Conservation (phyloP, 257 asterid species). For the Salvia rosmarinus region DNA sequence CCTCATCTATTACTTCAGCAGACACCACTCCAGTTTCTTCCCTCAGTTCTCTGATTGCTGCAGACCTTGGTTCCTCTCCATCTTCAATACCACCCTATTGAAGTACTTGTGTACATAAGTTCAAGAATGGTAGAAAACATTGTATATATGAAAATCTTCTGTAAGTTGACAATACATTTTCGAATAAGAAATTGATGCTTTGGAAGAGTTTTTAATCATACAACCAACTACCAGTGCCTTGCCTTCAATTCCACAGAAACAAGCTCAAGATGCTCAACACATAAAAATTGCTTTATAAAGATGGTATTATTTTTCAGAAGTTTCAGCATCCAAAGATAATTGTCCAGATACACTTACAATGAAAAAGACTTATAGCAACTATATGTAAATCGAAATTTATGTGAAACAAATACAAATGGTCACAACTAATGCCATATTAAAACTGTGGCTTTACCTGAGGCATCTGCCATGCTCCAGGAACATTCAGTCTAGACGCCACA, state of each 20-base stretch:
- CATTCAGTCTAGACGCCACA: conserved; percentile 93
- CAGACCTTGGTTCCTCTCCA: conserved; percentile 91
- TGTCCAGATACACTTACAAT: neutral
- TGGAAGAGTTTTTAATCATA: neutral
- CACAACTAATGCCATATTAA: neutral
- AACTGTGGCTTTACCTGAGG: conserved; percentile 73
- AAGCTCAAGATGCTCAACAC: conserved; percentile 1
- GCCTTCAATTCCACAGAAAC: conserved; percentile 1
- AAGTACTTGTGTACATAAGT: conserved; percentile 21
- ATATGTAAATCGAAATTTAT: neutral
- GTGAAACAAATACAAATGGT: neutral
- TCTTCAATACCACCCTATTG: conserved; percentile 95
- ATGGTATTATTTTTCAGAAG: too few species aligned
- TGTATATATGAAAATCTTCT: neutral
- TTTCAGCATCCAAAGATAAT: conserved; percentile 20
- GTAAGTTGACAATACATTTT: neutral
- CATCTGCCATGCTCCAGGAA: conserved; percentile 99
- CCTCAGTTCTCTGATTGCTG: conserved; percentile 83
- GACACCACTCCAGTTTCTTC: conserved; percentile 98
- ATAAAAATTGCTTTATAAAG: neutral
- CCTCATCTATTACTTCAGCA: conserved; percentile 89
- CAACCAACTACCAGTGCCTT: neutral
- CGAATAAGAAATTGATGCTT: neutral
- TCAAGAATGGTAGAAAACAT: neutral
- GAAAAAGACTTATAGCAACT: neutral